A percentile compares a stretch with the other conserved stretches of the same genome.
Conservation (phyloP, 176 grass and related monocot genomes). For the Bothriochloa decipiens region DNA sequence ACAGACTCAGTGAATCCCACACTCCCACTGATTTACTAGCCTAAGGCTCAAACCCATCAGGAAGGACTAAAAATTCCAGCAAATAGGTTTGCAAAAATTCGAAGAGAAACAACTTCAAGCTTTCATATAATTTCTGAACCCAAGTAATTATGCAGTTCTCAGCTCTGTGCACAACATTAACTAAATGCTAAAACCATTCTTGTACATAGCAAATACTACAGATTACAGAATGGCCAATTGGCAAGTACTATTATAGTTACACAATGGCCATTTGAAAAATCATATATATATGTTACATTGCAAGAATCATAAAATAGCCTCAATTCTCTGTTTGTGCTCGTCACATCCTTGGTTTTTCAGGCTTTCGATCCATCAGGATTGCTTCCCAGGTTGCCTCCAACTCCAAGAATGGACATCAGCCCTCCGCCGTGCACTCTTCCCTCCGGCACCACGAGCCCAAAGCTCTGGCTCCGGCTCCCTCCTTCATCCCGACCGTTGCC, state of each 20-base stretch:
- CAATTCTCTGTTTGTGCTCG: background rate
- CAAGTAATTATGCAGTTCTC: background rate
- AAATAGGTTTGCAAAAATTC: background rate
- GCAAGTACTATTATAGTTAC: background rate
- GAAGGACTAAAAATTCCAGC: background rate
- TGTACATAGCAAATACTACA: background rate
- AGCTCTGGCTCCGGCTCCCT: slow-evolving; percentile 41
- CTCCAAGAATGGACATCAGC: slow-evolving; percentile 73
- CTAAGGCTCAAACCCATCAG: background rate
- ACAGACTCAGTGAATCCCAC: too few relatives aligned
- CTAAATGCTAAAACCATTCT: background rate
- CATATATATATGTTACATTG: background rate
- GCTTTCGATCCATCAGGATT: slow-evolving; percentile 36
- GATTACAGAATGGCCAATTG: slow-evolving; percentile 12
- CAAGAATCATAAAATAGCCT: slow-evolving; percentile 34
- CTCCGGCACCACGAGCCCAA: slow-evolving; percentile 65
- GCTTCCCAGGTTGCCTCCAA: slow-evolving; percentile 49
- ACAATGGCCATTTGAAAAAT: slow-evolving; percentile 18
- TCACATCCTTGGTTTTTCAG: slow-evolving; percentile 14
- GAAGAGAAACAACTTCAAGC: background rate
- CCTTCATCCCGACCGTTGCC: slow-evolving; percentile 36
- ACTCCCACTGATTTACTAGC: too few relatives aligned
- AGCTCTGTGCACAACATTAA: slow-evolving; percentile 18
- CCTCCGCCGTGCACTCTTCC: slow-evolving; percentile 91
- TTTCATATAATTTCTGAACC: background rate